These are phyloP conservation scores for Fusarium sp. DNA, from an alignment of 2,329 filamentous ascomycete species.

Conservation along the genomic window DNA sequence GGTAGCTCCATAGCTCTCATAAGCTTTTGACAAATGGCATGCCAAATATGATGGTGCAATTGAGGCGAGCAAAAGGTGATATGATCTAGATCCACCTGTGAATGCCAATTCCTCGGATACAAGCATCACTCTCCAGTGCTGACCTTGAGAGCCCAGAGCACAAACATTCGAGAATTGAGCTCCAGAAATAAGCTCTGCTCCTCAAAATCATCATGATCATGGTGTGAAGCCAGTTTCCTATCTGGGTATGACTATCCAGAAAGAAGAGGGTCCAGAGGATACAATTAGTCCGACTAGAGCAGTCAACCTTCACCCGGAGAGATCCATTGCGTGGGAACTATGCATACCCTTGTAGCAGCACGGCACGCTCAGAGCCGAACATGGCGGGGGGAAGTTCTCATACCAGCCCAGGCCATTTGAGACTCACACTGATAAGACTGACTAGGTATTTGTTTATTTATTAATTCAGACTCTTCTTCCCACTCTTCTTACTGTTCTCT, in stretches of 20 bases:
- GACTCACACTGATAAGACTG: background rate
- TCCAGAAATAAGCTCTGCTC: background rate
- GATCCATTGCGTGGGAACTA: slow-evolving; percentile 11
- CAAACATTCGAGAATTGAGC: slow-evolving; percentile 4
- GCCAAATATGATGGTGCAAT: background rate
- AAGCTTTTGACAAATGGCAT: background rate
- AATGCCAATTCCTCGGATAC: background rate
- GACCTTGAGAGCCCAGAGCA: background rate
- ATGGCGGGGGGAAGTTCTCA: slow-evolving; percentile 25
- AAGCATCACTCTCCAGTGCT: background rate
- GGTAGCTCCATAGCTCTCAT: background rate
- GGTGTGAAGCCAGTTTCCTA: slow-evolving; percentile 18
- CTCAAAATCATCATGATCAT: slow-evolving; percentile 1
- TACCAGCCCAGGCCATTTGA: background rate
- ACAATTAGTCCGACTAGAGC: background rate
- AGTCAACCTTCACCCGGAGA: slow-evolving; percentile 3
- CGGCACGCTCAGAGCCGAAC: slow-evolving; percentile 38
- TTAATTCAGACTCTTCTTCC: background rate
- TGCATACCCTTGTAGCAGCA: slow-evolving; percentile 24
- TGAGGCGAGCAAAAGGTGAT: background rate
- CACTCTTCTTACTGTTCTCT: background rate
- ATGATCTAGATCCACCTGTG: background rate
- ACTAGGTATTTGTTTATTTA: background rate
- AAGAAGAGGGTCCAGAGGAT: slow-evolving; percentile 19
- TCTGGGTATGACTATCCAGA: slow-evolving; percentile 12